Evolutionary conservation across 345 rosid genomes (phyloP), one percentile per base, ranked within the genome.

Genomic region (Odontarrhena argentea): DNA sequence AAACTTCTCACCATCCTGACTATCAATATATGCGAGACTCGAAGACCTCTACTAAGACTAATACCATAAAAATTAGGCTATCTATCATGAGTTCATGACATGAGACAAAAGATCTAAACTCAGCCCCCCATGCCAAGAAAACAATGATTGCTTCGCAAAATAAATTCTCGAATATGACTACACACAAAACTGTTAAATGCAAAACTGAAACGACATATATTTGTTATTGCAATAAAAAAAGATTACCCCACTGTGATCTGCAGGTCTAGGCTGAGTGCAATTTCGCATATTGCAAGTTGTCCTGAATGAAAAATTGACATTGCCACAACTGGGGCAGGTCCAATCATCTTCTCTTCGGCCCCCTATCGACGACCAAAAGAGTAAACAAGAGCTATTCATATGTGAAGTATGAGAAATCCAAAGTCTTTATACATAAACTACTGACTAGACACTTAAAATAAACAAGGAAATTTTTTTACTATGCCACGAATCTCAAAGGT

Each of bases 311-410:
- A 94, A 94, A 54, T 94, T 94, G 69, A 88, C 99, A 75, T 94
- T 94, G 63, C 93, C 96, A 68, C 99, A 94, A 63, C 96, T 94
- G 2, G 97, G 97, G 51, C 97, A 94, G 32, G 96, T 91, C 99
- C 97, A 95, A 67, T 95, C 99, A 78, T 95, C 97, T 66, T 95
- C 99, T 80, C 99, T 87, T 2, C 99, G 93, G 53, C 99, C 86
- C 30, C 99, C 99, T 95, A 63, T 67, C 68, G 58, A 45, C 53
- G 0, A 44, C 36, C 42, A 73, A 50, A 62, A 62, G 2, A 11
- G 34, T 25, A 73, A 51, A 59, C 43, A 28, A 60, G 43, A 45
- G 36, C 8, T 51, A 50, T 26, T 73, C 62, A 51, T 8, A 42
- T 34, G n/a, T 12, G 2, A 55, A 63, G 43, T 18, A 56, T 10